Conservation (phyloP, 306 rosid species). For the Purshia tridentata region DNA sequence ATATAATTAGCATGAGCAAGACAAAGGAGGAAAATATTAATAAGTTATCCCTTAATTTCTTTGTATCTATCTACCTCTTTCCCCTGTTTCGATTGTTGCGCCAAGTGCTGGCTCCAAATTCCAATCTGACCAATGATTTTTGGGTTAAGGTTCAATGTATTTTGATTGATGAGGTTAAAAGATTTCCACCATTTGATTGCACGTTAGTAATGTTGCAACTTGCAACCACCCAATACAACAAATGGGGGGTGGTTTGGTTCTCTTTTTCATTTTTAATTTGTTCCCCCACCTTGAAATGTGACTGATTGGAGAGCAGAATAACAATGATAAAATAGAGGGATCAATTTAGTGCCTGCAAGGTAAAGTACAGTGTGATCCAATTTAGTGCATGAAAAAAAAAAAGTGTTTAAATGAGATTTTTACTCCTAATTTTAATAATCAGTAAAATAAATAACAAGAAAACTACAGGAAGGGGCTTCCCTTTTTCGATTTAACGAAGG, state of each 20-base stretch:
- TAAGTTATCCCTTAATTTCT: neutral
- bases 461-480: neutral
- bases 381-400: too few relatives aligned
- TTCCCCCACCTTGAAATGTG: too few relatives aligned
- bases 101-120: slow-evolving; percentile 5
- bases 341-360: too few relatives aligned
- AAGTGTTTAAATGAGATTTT: too few relatives aligned
- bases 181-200: slow-evolving; percentile 10
- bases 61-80: slow-evolving; percentile 6
- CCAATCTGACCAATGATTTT: neutral
- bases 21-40: slow-evolving; percentile 3
- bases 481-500: neutral
- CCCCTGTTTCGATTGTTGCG: slow-evolving; percentile 9
- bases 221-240: neutral
- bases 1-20: neutral
- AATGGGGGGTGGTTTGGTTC: neutral
- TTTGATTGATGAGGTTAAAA: neutral
- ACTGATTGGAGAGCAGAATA: too few relatives aligned
- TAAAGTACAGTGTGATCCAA: too few relatives aligned
- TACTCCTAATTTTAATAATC: neutral
- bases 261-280: too few relatives aligned
- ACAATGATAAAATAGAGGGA: too few relatives aligned
- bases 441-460: neutral
- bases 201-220: neutral
- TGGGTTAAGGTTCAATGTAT: slow-evolving; percentile 5